These are phyloP conservation scores for Sclerotinia glacialis DNA, from an alignment of 2,329 filamentous ascomycete genomes.

Conservation along the genomic window DNA sequence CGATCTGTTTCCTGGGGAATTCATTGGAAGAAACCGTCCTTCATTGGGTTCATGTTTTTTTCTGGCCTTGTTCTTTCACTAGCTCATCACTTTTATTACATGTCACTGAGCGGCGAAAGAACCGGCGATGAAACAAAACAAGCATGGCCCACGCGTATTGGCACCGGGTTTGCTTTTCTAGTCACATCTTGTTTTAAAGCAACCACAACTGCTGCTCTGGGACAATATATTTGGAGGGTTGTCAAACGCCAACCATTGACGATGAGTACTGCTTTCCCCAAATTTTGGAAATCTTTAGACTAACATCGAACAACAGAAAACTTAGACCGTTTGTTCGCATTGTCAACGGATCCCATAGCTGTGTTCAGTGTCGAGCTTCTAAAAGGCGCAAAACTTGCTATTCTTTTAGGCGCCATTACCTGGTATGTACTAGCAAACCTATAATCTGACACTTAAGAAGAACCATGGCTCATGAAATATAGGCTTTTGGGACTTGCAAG, in stretches of 20 bases:
- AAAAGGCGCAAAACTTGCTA: slow-evolving; percentile 16
- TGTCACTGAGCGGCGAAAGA: slow-evolving; percentile 17
- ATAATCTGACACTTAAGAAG: not conserved
- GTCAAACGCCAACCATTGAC: slow-evolving; percentile 24
- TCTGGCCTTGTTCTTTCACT: not conserved
- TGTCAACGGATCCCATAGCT: slow-evolving; percentile 23
- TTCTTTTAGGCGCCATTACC: not conserved
- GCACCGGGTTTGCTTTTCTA: slow-evolving; percentile 28
- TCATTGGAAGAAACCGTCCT: slow-evolving; percentile 4
- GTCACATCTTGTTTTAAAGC: slow-evolving; percentile 24
- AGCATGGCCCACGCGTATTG: slow-evolving; percentile 25
- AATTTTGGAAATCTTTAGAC: not conserved
- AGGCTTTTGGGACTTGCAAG: slow-evolving; percentile 22
- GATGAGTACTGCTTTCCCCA: slow-evolving; percentile 5
- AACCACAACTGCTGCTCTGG: slow-evolving; percentile 22
- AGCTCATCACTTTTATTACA: slow-evolving; percentile 28
- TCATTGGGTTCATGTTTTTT: not conserved
- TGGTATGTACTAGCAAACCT: not conserved
- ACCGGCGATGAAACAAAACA: slow-evolving; percentile 22
- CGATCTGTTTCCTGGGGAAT: not conserved
- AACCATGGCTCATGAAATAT: not conserved
- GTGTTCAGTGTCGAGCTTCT: slow-evolving; percentile 22
- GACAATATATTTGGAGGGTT: slow-evolving; percentile 30
- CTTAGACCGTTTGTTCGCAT: slow-evolving; percentile 28
- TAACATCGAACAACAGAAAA: slow-evolving; percentile 4